Evolutionary conservation across 2,329 filamentous ascomycete genomes (phyloP), one percentile per base, ranked within the genome.

Genomic region (Cordyceps pruinosa): DNA sequence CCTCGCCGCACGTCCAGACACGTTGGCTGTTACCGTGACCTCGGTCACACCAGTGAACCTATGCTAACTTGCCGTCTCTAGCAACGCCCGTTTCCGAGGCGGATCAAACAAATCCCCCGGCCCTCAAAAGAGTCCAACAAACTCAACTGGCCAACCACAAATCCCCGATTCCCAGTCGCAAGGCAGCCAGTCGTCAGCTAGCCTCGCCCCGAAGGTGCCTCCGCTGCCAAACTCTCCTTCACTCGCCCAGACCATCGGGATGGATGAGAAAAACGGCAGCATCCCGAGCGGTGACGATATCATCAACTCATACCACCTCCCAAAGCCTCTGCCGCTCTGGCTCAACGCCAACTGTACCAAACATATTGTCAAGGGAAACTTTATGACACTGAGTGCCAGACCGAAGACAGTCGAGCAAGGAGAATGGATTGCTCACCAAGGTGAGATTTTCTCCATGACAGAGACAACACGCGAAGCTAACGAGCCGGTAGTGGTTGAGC

Each of bases 331-430:
- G 59, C 89, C 89, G 17, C 75, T 89, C 60, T 91, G 89, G 84
- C 83, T 91, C 66, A 87, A 89, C 66, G 81, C 87, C 57, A 76
- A 84, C 60, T 88, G 89, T 69, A 86, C 88, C 56, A 89, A 87
- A 69, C 85, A 96, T 67, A 96, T 96, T 63, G 92, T 97, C 67
- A 96, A 93, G 77, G 93, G 93, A 59, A 97, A 97, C 76, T 97
- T 97, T 70, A 90, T 96, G 87, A 97, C 93, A 12, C 75, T 97
- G 59, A 95, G 92, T 66, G 90, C 91, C 50, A 88, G 92, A 68
- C 93, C 93, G 23, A 92, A 93, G 76, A 92, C 94, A 57, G 89
- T 97, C 46, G 93, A 97, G 67, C 85, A 90, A 69, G 93, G 90
- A 63, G 93, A 97, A 73, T 97, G 93, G 93, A 82, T 97, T 65